Percentiles rank a stretch among this genome's conserved stretches.
phyloP scores from a whole-genome alignment of 2,329 filamentous ascomycete species.

The Apiospora marii region DNA sequence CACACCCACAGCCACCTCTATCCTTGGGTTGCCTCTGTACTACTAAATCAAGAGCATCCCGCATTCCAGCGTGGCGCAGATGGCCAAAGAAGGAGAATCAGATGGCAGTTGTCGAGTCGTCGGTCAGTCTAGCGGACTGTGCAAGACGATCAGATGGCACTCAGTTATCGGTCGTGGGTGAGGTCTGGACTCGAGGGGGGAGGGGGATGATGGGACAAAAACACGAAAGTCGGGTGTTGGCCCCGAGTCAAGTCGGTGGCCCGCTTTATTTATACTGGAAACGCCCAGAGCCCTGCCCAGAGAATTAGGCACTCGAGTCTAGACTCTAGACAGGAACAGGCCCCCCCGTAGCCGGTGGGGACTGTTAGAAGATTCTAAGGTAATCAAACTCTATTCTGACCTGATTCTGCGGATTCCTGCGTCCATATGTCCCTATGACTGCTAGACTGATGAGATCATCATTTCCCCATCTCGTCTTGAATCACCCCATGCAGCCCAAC shows the following conservation, averaged over 20 bases:
- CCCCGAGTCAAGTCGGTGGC: not conserved
- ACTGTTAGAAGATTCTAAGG: slow-evolving; percentile 17
- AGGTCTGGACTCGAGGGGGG: not conserved
- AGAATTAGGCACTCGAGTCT: not conserved
- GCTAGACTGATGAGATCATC: not conserved
- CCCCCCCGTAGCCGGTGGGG: not conserved
- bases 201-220: too few species aligned
- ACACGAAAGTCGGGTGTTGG: not conserved
- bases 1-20: too few species aligned
- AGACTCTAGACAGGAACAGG: not conserved
- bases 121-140: too few species aligned
- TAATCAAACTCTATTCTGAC: slow-evolving; percentile 22
- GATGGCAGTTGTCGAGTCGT: not conserved
- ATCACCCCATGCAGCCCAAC: not conserved
- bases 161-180: not conserved
- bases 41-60: too few species aligned
- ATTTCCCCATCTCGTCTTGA: not conserved
- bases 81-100: not conserved
- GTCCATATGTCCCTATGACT: not conserved
- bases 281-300: slow-evolving; percentile 12
- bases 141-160: not conserved
- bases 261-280: slow-evolving; percentile 18
- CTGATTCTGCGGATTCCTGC: not conserved
- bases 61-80: not conserved
- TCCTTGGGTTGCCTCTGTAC: too few species aligned